Evolutionary conservation across 768 basidiomycete genomes (phyloP), one percentile per base, ranked within the genome.

Genomic region (Exsudoporus frostii): DNA sequence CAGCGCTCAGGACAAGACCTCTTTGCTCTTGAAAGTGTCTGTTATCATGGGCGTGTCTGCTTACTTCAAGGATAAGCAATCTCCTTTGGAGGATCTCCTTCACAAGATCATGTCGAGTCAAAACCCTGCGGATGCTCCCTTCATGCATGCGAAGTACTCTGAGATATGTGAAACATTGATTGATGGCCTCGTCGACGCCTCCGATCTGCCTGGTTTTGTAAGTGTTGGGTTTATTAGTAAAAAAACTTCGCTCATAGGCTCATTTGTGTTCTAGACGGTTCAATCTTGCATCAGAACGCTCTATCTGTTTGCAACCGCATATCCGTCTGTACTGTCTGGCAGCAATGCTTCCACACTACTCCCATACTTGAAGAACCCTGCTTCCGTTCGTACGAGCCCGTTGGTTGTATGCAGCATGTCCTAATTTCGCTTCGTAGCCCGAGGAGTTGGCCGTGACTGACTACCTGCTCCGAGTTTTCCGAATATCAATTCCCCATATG

Each of bases 371-470:
- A 93, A 92, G 68, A 88, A 85, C 57, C 83, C 89, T 0, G 79
- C 80, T 5, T 84, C 85, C 15, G 92, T 95, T 66, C 62, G 82
- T 70, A 45, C 1, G n/a, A 27, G 24, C 24, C 3, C 29, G 20
- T 20, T 47, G 37, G 33, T 15, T 48, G 6, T 30, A 39, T 54
- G 51, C 4, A 42, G 10, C 29, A 9, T 40, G 20, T 55, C 40
- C 47, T 48, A 17, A 60, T 46, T 14, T 39, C 25, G 1, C 19
- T 27, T 39, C 17, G 8, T 61, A 96, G 92, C 43, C 77, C 4
- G 95, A 98, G 50, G 95, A 98, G 56, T 81, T 92, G 57, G 75
- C 79, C 0, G 88, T 88, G 5, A 85, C 86, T 1, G 95, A 98
- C 65, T 90, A 90, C 65, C 71, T 99, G 5, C 78, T 98, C 37